Evolutionary conservation across 2,329 filamentous ascomycete genomes (phyloP).

Genomic region (Aspergillus spinulosporus): DNA sequence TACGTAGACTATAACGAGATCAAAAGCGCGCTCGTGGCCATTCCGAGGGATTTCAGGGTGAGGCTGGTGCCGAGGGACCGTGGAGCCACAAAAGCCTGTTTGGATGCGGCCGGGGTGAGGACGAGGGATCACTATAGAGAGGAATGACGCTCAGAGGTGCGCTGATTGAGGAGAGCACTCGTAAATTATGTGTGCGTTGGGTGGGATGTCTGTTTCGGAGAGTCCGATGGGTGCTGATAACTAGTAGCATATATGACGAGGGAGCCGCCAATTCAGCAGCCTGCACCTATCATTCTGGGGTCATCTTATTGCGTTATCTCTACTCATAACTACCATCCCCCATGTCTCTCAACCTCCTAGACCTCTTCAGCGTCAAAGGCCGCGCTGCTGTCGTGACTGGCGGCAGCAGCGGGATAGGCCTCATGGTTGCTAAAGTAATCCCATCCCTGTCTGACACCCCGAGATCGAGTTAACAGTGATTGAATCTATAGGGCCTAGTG

Average conservation of each 20-base stretch:
- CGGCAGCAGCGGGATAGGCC: slow-evolving; percentile 38
- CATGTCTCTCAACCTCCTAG: too few relatives aligned
- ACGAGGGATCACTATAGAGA: slow-evolving; percentile 52
- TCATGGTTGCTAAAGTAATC: slow-evolving; percentile 49
- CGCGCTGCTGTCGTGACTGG: slow-evolving; percentile 49
- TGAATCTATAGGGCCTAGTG: slow-evolving; percentile 41
- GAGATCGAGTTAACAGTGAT: neutral
- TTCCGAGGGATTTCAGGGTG: slow-evolving; percentile 60
- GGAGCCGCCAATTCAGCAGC: too few relatives aligned
- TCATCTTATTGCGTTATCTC: too few relatives aligned
- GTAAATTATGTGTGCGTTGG: too few relatives aligned
- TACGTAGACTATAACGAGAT: slow-evolving; percentile 64
- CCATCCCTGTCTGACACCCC: neutral
- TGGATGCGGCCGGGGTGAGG: slow-evolving; percentile 46
- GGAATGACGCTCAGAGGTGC: neutral
- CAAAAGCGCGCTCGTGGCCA: slow-evolving; percentile 61
- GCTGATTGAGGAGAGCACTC: too few relatives aligned
- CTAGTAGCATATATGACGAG: too few relatives aligned
- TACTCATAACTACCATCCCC: too few relatives aligned
- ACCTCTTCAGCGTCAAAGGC: slow-evolving; percentile 29
- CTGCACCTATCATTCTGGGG: too few relatives aligned
- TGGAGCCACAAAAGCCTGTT: slow-evolving; percentile 39
- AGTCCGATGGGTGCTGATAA: too few relatives aligned
- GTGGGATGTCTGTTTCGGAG: too few relatives aligned
- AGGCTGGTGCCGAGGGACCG: slow-evolving; percentile 55